These are phyloP conservation scores for Clarireedia homoeocarpa DNA, from an alignment of 2,329 filamentous ascomycete genomes.

Conservation along the genomic window DNA sequence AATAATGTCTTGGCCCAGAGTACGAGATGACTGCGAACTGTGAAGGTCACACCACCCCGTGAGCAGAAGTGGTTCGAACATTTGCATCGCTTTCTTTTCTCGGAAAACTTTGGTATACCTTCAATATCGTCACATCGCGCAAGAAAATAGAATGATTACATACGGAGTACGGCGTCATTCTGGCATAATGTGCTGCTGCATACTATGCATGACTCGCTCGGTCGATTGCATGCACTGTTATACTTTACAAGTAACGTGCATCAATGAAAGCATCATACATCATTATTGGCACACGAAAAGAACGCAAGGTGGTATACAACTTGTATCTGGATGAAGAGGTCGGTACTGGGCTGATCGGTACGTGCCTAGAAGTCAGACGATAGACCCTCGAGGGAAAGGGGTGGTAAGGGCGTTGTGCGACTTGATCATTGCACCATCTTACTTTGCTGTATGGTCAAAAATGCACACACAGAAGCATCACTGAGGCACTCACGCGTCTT, in stretches of 20 bases:
- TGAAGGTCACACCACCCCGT: no score
- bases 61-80: no score
- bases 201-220: constrained; percentile 11
- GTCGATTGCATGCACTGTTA: constrained; percentile 11
- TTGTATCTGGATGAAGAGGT: background rate
- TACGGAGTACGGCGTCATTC: background rate
- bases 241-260: constrained; percentile 10
- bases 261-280: background rate
- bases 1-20: background rate
- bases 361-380: constrained; percentile 9
- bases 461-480: background rate
- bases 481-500: background rate
- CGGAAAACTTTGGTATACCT: background rate
- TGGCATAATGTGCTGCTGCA: background rate
- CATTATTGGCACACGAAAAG: constrained; percentile 3
- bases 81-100: background rate
- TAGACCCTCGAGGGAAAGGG: background rate
- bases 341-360: background rate
- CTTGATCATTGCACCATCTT: background rate
- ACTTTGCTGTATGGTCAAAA: background rate
- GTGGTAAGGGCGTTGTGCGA: constrained; percentile 4
- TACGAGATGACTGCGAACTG: background rate
- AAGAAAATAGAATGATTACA: background rate
- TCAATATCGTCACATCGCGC: constrained; percentile 1
- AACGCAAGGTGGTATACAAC: background rate